These are phyloP conservation scores for Pythium aristosporum DNA, from an alignment of 352 stramenopile species.

Conservation along the genomic window DNA sequence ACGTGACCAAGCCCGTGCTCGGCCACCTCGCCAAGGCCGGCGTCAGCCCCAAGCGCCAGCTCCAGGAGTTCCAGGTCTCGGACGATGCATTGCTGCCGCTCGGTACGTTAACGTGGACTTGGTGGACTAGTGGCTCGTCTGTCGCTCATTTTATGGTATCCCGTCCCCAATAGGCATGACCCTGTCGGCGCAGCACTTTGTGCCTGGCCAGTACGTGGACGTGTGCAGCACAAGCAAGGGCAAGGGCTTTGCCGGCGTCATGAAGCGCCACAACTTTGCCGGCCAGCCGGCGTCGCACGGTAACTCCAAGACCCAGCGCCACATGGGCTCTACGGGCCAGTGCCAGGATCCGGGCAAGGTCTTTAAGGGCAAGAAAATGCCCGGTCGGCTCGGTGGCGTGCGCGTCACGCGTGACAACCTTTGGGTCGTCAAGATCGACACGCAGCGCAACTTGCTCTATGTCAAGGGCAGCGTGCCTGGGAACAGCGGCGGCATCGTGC, in stretches of 20 bases:
- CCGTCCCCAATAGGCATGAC: conserved; percentile 43
- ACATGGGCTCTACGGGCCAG: conserved; percentile 96
- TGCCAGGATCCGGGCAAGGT: conserved; percentile 98
- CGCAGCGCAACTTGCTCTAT: conserved; percentile 92
- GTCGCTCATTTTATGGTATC: neutral
- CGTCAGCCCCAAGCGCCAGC: conserved; percentile 91
- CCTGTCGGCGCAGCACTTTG: conserved; percentile 97
- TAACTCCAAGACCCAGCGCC: conserved; percentile 96
- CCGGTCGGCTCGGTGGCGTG: conserved; percentile 95
- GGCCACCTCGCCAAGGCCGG: conserved; percentile 92
- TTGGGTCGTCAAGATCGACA: conserved; percentile 91
- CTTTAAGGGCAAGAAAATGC: conserved; percentile 99
- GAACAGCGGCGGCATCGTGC: conserved; percentile 84
- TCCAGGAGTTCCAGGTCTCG: conserved; percentile 95
- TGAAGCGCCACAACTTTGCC: conserved; percentile 98
- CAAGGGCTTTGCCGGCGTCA: conserved; percentile 94
- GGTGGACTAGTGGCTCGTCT: neutral
- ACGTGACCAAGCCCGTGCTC: conserved; percentile 92
- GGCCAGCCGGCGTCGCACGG: conserved; percentile 97
- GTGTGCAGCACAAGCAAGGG: conserved; percentile 93
- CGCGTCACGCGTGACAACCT: conserved; percentile 97
- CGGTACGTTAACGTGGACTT: conserved; percentile 34
- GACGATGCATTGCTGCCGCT: conserved; percentile 87
- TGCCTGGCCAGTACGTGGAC: conserved; percentile 98
- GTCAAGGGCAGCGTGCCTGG: conserved; percentile 93